Evolutionary conservation across 2,329 filamentous ascomycete species (phyloP), one percentile per base, ranked within the genome.

Genomic region (Phialophora verrucosa): DNA sequence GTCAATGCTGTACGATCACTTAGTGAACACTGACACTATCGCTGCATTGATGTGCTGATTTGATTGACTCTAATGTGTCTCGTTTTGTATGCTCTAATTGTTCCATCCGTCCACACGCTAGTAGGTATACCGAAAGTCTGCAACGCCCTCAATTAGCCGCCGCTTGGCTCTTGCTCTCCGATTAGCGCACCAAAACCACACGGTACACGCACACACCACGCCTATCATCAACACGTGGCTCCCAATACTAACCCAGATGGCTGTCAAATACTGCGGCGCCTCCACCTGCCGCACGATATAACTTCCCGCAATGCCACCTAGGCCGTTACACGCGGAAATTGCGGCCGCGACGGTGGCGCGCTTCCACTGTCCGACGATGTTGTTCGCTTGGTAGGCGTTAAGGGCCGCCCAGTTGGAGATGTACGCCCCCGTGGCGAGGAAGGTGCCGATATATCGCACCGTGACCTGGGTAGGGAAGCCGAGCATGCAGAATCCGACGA

Each of bases 401-500:
- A 90, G 78, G 0, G 87, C 88, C 0, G 88, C 88, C 88, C 88
- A 90, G 69, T 91, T 91, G 3, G 84, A 86, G 3, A 90, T 83
- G 69, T 90, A 90, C 0, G 88, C 87, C 0, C 88, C 88, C 0
- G 88, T 90, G 0, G 88, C 87, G 1, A 91, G 81, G 74, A 85
- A 90, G 0, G 86, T 87, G 8, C 88, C 88, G 32, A 88, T 78
- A 69, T 90, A 90, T 56, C 88, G 83, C 3, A 87, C 86, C 0
- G 85, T 80, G 59, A 88, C 84, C 63, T 88, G 83, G 29, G 72
- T 65, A 0, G 84, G 79, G 73, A 90, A 88, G 1, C 88, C 88
- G 3, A 90, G 81, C 84, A 90, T 87, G 69, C 84, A 81, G 75
- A 90, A 90, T 2, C 88, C 88, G 0, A 82, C 78, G 65, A 90